Evolutionary conservation across 2,329 filamentous ascomycete species (phyloP).

Genomic region (Fusarium verticillioides): DNA sequence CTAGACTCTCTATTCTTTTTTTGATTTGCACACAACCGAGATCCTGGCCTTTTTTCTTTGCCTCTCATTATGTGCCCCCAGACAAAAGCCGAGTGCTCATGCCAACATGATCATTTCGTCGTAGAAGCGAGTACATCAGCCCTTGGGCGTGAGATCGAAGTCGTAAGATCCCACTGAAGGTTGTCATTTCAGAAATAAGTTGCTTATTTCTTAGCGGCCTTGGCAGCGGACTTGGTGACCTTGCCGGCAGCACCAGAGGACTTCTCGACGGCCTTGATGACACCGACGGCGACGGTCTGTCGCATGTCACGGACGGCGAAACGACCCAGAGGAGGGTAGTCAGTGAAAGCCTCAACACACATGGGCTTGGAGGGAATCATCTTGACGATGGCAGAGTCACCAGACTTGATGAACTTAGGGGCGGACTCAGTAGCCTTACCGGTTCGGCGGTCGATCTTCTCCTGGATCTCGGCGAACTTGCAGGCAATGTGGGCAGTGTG

Average conservation of each 20-base stretch:
- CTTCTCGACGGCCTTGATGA: conserved; percentile 91
- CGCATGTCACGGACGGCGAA: conserved; percentile 99
- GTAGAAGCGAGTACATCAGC: conserved; percentile 57
- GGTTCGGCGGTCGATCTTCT: conserved; percentile 99
- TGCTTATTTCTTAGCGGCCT: conserved; percentile 79
- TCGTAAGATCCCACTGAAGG: conserved; percentile 42
- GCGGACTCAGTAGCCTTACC: conserved; percentile 92
- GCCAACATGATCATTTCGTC: conserved; percentile 59
- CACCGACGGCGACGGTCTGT: conserved; percentile 90
- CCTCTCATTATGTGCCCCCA: conserved; percentile 58
- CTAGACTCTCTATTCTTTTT: conserved; percentile 63
- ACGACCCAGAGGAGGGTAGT: conserved; percentile 99
- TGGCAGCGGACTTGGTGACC: conserved; percentile 78
- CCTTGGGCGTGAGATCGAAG: conserved; percentile 42
- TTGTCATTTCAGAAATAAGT: conserved; percentile 43
- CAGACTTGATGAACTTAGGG: conserved; percentile 99
- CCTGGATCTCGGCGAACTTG: conserved; percentile 99
- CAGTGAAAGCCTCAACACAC: conserved; percentile 99
- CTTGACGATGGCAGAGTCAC: conserved; percentile 99
- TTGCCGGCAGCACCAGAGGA: conserved; percentile 66
- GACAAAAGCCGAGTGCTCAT: conserved; percentile 57
- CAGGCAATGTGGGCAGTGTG: conserved; percentile 99
- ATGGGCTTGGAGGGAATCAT: conserved; percentile 99
- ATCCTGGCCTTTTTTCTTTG: conserved; percentile 51
- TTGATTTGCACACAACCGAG: conserved; percentile 59